Conservation (phyloP, 139 green algal species). For the Coelastrella sp. region DNA sequence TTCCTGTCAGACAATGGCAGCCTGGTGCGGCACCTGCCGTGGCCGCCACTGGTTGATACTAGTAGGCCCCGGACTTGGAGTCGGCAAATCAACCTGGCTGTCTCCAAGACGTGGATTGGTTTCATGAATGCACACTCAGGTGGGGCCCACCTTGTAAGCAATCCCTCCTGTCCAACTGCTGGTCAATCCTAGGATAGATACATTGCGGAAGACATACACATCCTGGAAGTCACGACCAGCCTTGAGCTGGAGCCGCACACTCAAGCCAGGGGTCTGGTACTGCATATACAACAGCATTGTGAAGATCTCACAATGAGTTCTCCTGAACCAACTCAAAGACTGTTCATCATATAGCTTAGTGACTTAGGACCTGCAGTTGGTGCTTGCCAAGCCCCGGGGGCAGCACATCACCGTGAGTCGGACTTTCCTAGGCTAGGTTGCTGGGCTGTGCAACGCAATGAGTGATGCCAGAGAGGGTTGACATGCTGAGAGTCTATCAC, state of each 20-base stretch:
- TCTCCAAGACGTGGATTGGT: neutral
- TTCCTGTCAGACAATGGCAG: too few species aligned
- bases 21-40: too few species aligned
- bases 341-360: too few species aligned
- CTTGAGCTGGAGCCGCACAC: neutral
- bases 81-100: neutral
- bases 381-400: too few species aligned
- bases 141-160: neutral
- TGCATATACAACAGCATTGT: neutral
- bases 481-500: too few species aligned
- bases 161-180: conserved; percentile 20
- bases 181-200: conserved; percentile 3
- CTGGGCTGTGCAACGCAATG: too few species aligned
- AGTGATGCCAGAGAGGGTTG: too few species aligned
- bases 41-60: too few species aligned
- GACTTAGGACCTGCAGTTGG: too few species aligned
- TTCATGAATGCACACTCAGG: neutral
- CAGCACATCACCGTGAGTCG: too few species aligned
- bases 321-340: neutral
- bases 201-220: conserved; percentile 8
- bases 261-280: neutral
- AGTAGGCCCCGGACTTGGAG: neutral
- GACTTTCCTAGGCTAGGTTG: too few species aligned
- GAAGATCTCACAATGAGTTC: neutral
- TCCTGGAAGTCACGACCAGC: conserved; percentile 1